A percentile compares a stretch with the other conserved stretches of the same genome.
phyloP scores from a whole-genome alignment of 2,329 filamentous ascomycete species.

The Fusarium siculi region DNA sequence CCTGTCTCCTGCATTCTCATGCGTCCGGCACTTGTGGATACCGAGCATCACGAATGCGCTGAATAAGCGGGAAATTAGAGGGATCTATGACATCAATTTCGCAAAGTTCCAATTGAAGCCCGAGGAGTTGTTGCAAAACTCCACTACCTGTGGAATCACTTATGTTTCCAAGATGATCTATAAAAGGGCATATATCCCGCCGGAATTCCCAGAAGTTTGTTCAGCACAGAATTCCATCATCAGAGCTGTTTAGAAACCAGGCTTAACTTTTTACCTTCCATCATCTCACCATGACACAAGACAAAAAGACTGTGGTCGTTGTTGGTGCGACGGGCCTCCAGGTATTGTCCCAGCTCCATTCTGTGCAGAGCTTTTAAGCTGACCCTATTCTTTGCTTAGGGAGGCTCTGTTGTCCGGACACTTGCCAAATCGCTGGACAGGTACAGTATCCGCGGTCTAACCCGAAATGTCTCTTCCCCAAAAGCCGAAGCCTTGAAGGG shows the following conservation, averaged over 20 bases:
- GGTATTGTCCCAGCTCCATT: rapidly evolving
- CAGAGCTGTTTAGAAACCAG: too few species aligned
- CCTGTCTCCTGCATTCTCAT: too few species aligned
- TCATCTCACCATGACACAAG: neutral
- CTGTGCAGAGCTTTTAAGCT: rapidly evolving
- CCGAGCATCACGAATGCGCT: neutral
- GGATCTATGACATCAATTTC: neutral
- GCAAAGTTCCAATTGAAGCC: neutral
- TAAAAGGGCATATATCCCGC: neutral
- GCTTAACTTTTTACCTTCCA: too few species aligned
- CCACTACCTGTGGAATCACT: neutral
- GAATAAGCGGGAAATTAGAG: neutral
- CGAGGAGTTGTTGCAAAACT: neutral
- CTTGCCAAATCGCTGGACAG: neutral
- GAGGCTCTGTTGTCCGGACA: neutral
- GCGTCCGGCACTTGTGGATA: neutral
- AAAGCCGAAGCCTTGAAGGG: neutral
- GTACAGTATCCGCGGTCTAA: neutral
- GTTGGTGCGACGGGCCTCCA: neutral
- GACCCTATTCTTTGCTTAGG: neutral
- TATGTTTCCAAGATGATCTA: neutral
- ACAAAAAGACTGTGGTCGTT: neutral
- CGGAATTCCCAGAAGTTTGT: rapidly evolving
- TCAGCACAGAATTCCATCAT: too few species aligned
- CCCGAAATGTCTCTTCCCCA: neutral